Evolutionary conservation across 129 eudicot species (phyloP), one percentile per base, ranked within the genome.

Genomic region (Artemisia tridentata): DNA sequence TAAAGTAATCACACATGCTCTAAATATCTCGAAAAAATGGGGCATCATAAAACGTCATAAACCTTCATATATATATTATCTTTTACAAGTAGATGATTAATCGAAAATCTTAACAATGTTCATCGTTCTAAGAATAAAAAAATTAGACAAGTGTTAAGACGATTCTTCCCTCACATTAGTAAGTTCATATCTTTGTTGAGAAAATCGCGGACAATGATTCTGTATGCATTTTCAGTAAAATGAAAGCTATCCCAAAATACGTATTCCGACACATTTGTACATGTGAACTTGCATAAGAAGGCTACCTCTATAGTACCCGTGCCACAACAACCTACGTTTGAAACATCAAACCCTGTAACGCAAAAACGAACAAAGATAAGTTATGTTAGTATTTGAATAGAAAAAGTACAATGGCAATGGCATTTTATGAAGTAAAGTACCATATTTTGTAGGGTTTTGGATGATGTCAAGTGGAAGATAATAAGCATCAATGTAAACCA

Each of bases 221-320:
- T 82, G 74, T 86, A 86, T 43, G 90, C 87, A 12, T 63, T 77
- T 46, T 84, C 85, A 6, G 96, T 89, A 38, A 80, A 84, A 81
- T 89, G 93, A 76, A 84, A 89, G 78, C 93, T 84, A 70, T 89
- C 96, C 96, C 91, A 89, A 29, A 89, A 89, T 59, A 89, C 76
- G 54, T 82, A 86, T 3, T 86, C 78, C 2, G 76, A 77, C 6
- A 74, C 88, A 73, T 86, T 72, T 29, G 83, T 18, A 72, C 96
- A 88, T 17, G 91, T 72, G 72, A 29, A 80, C 72, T 77, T 82
- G 78, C 96, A 88, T 14, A 85, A 73, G 75, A 82, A 80, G 0
- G 91, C 88, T 2, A 88, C 96, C 78, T 88, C 96, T 51, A 88
- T 80, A 12, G 80, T 76, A 52, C 96, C 96, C 14, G 96, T 83